Percentiles rank a stretch among this genome's conserved stretches.
These are phyloP conservation scores for Apiospora hydei DNA, from an alignment of 2,329 filamentous ascomycete genomes.

Conservation along the genomic window DNA sequence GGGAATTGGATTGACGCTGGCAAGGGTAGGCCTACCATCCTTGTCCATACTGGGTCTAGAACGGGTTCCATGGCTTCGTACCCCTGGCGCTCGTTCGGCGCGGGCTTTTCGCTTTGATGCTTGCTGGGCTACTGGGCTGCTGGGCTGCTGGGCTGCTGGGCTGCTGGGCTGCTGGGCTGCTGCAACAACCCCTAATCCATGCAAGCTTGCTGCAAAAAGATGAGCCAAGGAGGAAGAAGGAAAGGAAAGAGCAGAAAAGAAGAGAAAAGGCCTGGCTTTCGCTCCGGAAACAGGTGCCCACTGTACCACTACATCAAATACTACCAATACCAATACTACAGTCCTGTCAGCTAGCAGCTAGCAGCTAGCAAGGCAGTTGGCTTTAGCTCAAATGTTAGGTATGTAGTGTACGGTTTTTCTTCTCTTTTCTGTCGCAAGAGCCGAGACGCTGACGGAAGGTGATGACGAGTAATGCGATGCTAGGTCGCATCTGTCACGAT, in stretches of 20 bases:
- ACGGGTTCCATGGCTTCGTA: conserved; percentile 3
- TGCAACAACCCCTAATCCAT: background rate
- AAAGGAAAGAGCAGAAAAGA: background rate
- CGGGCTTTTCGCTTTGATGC: background rate
- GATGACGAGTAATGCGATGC: conserved; percentile 6
- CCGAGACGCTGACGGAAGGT: conserved; percentile 3
- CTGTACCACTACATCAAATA: too few species aligned
- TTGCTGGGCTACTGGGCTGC: background rate
- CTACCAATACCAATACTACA: background rate
- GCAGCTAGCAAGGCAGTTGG: background rate
- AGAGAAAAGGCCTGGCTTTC: background rate
- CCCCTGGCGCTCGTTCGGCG: conserved; percentile 7
- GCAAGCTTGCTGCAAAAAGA: background rate
- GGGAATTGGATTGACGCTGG: background rate
- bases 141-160: background rate
- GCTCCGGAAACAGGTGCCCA: background rate
- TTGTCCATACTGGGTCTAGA: conserved; percentile 3
- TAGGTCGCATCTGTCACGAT: background rate
- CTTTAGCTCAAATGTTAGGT: background rate
- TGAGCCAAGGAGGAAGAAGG: background rate
- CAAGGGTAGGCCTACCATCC: background rate
- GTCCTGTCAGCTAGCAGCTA: conserved; percentile 2
- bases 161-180: background rate
- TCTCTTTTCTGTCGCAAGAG: background rate
- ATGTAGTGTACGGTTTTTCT: background rate